A percentile compares a stretch with the other conserved stretches of the same genome.
These are phyloP conservation scores for Trametes cingulata DNA, from an alignment of 768 basidiomycete species.

Conservation along the genomic window DNA sequence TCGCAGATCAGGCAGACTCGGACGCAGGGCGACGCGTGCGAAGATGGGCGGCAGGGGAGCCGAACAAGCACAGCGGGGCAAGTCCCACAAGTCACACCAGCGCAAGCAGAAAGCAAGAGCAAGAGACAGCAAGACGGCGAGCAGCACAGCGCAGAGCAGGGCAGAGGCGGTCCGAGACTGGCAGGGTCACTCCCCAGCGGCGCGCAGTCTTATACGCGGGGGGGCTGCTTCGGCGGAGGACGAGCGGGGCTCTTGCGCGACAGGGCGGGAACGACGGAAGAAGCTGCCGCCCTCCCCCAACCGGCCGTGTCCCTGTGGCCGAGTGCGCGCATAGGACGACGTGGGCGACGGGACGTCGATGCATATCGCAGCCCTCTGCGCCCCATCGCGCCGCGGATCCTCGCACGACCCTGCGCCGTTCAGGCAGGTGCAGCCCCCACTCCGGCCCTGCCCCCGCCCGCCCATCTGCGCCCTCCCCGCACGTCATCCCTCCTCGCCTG, in stretches of 20 bases:
- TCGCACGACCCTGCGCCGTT: background rate
- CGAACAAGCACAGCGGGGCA: constrained; percentile 19
- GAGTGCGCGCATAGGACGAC: background rate
- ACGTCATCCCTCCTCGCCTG: constrained; percentile 3
- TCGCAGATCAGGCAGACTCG: background rate
- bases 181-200: background rate
- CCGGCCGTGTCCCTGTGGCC: background rate
- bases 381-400: constrained; percentile 8
- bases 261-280: constrained; percentile 13
- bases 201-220: background rate
- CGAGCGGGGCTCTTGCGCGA: background rate
- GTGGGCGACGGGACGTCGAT: background rate
- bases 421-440: background rate
- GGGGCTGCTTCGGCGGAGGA: background rate
- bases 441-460: background rate
- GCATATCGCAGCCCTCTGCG: background rate
- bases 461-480: background rate
- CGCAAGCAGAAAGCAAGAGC: constrained; percentile 5
- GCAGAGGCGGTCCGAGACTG: background rate
- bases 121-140: constrained; percentile 8
- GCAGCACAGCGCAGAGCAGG: background rate
- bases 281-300: background rate
- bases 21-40: constrained; percentile 7
- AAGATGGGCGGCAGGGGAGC: constrained; percentile 13
- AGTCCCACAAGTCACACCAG: constrained; percentile 2